Conservation (phyloP, 139 green algal genomes). For the Closterium sp. region DNA sequence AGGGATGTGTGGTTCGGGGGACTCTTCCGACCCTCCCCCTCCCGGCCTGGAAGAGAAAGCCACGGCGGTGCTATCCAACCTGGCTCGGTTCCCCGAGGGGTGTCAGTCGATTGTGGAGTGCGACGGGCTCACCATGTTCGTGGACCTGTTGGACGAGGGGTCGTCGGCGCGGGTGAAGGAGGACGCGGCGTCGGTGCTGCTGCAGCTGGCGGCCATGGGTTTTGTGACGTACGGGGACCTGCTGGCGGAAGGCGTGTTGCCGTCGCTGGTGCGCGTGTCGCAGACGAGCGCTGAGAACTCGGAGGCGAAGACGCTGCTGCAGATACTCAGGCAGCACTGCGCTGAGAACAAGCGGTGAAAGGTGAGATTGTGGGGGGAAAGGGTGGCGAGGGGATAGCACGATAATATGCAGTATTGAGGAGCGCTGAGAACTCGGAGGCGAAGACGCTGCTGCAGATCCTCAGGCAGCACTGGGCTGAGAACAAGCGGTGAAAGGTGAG, state of each 20-base stretch:
- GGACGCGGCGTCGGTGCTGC: conserved; percentile 20
- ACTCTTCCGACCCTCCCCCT: background rate
- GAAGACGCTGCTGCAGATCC: too few relatives aligned
- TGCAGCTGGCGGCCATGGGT: conserved; percentile 3
- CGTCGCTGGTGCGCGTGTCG: conserved; percentile 26
- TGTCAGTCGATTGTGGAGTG: background rate
- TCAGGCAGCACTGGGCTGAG: too few relatives aligned
- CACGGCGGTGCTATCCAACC: conserved; percentile 1
- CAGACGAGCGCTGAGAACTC: background rate
- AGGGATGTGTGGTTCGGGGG: background rate
- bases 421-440: too few relatives aligned
- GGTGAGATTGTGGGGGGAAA: too few relatives aligned
- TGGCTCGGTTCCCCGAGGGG: background rate
- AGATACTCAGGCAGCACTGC: conserved; percentile 1
- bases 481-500: too few relatives aligned
- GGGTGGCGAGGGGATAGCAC: too few relatives aligned
- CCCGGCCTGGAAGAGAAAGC: conserved; percentile 18
- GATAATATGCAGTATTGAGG: too few relatives aligned
- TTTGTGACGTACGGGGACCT: background rate
- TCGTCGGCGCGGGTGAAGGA: background rate
- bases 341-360: too few relatives aligned
- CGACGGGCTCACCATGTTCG: background rate
- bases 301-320: conserved; percentile 27
- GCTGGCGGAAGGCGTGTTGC: background rate
- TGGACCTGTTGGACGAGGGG: conserved; percentile 3